Evolutionary conservation across 345 rosid species (phyloP).

Genomic region (Schrenkiella parvula): DNA sequence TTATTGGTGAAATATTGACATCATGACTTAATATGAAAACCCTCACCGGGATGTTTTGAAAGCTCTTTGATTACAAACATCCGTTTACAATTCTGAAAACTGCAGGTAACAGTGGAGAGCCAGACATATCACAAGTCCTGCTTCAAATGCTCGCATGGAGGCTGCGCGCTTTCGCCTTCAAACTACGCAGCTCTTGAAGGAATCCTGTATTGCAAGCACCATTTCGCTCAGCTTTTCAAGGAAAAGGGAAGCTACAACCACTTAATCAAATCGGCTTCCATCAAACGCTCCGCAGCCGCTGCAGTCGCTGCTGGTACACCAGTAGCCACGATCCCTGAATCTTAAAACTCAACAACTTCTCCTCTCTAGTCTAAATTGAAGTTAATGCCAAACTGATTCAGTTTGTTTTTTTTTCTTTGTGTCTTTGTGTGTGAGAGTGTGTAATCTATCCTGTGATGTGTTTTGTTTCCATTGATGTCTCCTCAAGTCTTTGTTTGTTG

Average conservation of each 20-base stretch:
- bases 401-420: not conserved
- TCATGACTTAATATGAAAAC: not conserved
- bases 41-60: not conserved
- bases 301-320: constrained; percentile 55
- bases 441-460: constrained; percentile 29
- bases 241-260: constrained; percentile 99
- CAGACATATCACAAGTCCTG: constrained; percentile 86
- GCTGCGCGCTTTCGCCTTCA: constrained; percentile 68
- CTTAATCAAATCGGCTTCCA: constrained; percentile 77
- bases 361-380: constrained; percentile 19
- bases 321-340: constrained; percentile 36
- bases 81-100: not conserved
- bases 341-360: constrained; percentile 31
- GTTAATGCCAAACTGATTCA: constrained; percentile 22
- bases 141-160: constrained; percentile 81
- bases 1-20: constrained; percentile 2
- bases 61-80: constrained; percentile 1
- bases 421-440: constrained; percentile 20
- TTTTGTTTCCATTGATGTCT: constrained; percentile 3
- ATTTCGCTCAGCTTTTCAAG: constrained; percentile 82
- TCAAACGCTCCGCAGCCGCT: constrained; percentile 71
- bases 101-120: constrained; percentile 78
- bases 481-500: constrained; percentile 15
- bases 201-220: constrained; percentile 77
- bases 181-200: constrained; percentile 79